A percentile compares a stretch with the other conserved stretches of the same genome.
phyloP scores from a whole-genome alignment of 176 grass and related monocot species.

The Stipa capillata region DNA sequence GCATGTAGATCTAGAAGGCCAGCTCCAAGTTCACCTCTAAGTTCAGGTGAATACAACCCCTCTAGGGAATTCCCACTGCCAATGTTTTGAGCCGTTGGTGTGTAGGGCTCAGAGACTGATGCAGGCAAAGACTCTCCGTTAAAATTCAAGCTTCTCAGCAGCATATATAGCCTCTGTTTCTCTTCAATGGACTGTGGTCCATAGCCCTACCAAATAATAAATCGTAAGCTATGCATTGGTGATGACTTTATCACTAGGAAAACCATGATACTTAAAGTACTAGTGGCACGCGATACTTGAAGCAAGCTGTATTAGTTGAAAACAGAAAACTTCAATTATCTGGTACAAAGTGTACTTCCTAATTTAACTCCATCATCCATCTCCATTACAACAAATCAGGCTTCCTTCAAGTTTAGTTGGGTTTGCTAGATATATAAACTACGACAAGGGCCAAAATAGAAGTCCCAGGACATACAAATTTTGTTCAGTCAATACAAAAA shows the following conservation, averaged over 20 bases:
- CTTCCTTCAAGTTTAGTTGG: not conserved
- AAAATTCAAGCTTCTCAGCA: constrained; percentile 86
- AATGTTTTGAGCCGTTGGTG: constrained; percentile 60
- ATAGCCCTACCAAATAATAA: constrained; percentile 75
- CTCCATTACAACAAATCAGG: not conserved
- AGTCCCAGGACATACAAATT: not conserved
- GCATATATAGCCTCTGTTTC: constrained; percentile 82
- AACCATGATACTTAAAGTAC: not conserved
- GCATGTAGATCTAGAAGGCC: constrained; percentile 95
- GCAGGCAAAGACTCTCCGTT: constrained; percentile 53
- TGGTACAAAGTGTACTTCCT: not conserved
- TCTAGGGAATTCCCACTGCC: constrained; percentile 43
- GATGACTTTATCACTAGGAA: not conserved
- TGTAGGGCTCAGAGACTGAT: constrained; percentile 61
- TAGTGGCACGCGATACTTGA: not conserved
- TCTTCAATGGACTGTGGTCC: constrained; percentile 90
- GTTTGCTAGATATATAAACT: not conserved
- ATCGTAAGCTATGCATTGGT: not conserved
- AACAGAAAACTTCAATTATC: not conserved
- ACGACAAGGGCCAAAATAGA: not conserved
- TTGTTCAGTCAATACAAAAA: not conserved
- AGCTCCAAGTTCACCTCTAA: constrained; percentile 97
- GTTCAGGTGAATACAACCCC: constrained; percentile 87
- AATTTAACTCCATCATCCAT: not conserved
- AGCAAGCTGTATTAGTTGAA: not conserved